Base-by-base conservation (phyloP, 108 stramenopile species). In the Schizochytrium sp. region DNA sequence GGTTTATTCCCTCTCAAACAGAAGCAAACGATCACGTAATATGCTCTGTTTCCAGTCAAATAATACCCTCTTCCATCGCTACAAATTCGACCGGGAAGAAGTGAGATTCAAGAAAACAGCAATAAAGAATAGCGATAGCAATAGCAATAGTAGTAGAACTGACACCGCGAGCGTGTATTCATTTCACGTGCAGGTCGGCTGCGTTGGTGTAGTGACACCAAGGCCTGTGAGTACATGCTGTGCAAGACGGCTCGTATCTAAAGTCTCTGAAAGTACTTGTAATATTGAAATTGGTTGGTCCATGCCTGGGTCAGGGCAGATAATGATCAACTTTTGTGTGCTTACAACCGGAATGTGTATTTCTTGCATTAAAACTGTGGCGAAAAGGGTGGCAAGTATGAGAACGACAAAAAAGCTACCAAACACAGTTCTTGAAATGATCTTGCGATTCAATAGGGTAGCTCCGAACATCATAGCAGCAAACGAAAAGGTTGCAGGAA, bases 401-500 rank as follows among this genome's bases (percentile, higher is more conserved):
- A 12, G 44, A 28, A 38, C 64, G 64, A 69, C 28, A 44, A 69
- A 69, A 44, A 69, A 69, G 12, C 10, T 38, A 7, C 64, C 64
- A 69, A 69, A 69, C 42, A 69, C 12, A 44, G 44, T 7, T 10
- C 64, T 44, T 13, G 64, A 69, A 69, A 69, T 69, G 7, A 69
- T 69, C 64, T 69, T 69, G 64, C 64, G 64, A 69, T 69, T 69
- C 64, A 69, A 69, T 7, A 69, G 64, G 42, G 64, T 69, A 44
- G 64, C 64, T 8, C 64, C 64, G 28, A 69, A 69, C 64, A 69
- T 69, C 19, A 69, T 38, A 44, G 64, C 15, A 38, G 64, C 64
- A 38, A 69, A 69, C 42, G 42, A 69, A 69, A 69, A 69, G 0
- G 64, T 28, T 69, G 64, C 64, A 7, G 64, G 64, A 69, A 69